Evolutionary conservation across 1,284 basidiomycete species (phyloP).

Genomic region (Xerocomus nothofagi): DNA sequence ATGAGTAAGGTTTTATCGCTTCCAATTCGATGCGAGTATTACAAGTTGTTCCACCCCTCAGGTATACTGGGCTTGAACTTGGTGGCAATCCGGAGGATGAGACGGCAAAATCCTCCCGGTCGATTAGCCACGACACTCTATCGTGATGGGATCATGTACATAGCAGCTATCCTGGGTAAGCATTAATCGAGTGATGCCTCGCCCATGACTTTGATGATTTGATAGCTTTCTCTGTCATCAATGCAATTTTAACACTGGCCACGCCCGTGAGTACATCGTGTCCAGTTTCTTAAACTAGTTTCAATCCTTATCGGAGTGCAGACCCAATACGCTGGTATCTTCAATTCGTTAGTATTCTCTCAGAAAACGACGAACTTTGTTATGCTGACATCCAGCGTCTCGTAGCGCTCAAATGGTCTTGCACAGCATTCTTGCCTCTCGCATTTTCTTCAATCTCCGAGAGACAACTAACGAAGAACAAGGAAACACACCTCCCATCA

Average conservation of each 20-base stretch:
- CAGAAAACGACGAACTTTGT: neutral
- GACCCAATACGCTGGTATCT: conserved; percentile 18
- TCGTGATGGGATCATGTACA: conserved; percentile 25
- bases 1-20: conserved; percentile 2
- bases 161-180: conserved; percentile 20
- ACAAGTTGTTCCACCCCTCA: neutral
- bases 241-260: conserved; percentile 15
- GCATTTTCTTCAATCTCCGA: conserved; percentile 30
- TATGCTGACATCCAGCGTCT: conserved; percentile 3
- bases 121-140: conserved; percentile 18
- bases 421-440: conserved; percentile 29
- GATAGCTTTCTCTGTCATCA: conserved; percentile 22
- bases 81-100: conserved; percentile 21
- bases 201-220: neutral
- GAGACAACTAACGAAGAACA: conserved; percentile 18
- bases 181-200: neutral
- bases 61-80: conserved; percentile 25
- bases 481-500: neutral
- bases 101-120: conserved; percentile 8
- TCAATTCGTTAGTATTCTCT: conserved; percentile 19
- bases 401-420: conserved; percentile 24
- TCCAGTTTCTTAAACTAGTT: neutral
- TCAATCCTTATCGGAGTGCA: neutral
- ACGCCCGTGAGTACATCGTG: conserved; percentile 8
- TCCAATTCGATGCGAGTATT: neutral